phyloP scores from a whole-genome alignment of 2,329 filamentous ascomycete species.

The Plenodomus biglobosus region DNA sequence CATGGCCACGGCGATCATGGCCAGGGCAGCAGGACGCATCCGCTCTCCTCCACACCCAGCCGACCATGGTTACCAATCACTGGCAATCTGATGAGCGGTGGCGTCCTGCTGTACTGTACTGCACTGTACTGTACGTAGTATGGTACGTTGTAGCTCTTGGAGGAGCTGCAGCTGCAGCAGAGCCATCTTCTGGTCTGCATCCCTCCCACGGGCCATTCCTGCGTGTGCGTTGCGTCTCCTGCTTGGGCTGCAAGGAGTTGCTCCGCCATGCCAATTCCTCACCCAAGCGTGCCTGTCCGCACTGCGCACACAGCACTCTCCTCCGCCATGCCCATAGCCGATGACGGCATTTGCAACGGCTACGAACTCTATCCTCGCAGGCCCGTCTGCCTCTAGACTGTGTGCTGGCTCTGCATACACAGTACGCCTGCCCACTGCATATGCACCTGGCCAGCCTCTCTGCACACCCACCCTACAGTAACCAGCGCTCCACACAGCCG shows the following conservation, averaged over 20 bases:
- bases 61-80: neutral
- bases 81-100: too few relatives aligned
- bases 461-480: slow-evolving; percentile 6
- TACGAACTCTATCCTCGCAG: slow-evolving; percentile 17
- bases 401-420: slow-evolving; percentile 20
- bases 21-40: slow-evolving; percentile 5
- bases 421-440: slow-evolving; percentile 10
- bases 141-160: too few relatives aligned
- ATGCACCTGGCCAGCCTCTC: neutral
- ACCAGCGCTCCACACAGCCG: slow-evolving; percentile 7
- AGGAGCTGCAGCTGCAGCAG: too few relatives aligned
- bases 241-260: neutral
- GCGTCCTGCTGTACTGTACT: too few relatives aligned
- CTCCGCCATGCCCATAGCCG: too few relatives aligned
- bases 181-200: too few relatives aligned
- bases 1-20: slow-evolving; percentile 15
- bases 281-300: neutral
- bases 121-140: too few relatives aligned
- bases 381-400: slow-evolving; percentile 14
- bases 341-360: slow-evolving; percentile 4
- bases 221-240: neutral
- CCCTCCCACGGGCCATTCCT: too few relatives aligned
- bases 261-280: neutral
- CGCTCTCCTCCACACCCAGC: slow-evolving; percentile 5
- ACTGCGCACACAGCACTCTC: too few relatives aligned